These are phyloP conservation scores for Trichosanthes cucumerina DNA, from an alignment of 306 rosid species.

Conservation along the genomic window DNA sequence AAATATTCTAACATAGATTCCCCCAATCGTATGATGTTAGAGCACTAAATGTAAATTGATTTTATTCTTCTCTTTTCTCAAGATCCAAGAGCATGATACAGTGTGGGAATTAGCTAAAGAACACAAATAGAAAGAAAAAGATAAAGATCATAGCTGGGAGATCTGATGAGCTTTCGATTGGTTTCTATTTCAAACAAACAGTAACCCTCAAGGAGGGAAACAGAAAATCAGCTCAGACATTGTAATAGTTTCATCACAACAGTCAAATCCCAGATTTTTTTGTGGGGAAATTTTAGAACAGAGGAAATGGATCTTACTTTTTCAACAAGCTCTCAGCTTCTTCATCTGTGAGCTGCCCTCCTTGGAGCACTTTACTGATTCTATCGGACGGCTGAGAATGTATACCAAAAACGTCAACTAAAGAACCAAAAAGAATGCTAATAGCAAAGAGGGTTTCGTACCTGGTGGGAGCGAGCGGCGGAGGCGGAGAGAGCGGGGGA, in stretches of 20 bases:
- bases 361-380: constrained; percentile 53
- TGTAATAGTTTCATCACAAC: background rate
- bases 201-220: background rate
- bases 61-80: background rate
- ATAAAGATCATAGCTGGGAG: background rate
- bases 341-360: constrained; percentile 46
- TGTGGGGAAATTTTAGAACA: background rate
- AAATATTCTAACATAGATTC: background rate
- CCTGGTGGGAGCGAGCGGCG: constrained; percentile 46
- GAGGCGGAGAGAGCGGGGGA: constrained; percentile 27
- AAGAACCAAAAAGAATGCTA: background rate
- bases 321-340: constrained; percentile 49
- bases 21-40: background rate
- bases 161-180: background rate
- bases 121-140: background rate
- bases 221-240: background rate
- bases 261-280: background rate
- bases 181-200: background rate
- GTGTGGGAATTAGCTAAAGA: background rate
- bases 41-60: background rate
- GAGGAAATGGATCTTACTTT: constrained; percentile 27
- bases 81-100: background rate
- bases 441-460: background rate
- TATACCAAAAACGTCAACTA: background rate
- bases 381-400: constrained; percentile 59